These are phyloP conservation scores for Boletus rex-veris DNA, from an alignment of 768 basidiomycete species.

Conservation along the genomic window DNA sequence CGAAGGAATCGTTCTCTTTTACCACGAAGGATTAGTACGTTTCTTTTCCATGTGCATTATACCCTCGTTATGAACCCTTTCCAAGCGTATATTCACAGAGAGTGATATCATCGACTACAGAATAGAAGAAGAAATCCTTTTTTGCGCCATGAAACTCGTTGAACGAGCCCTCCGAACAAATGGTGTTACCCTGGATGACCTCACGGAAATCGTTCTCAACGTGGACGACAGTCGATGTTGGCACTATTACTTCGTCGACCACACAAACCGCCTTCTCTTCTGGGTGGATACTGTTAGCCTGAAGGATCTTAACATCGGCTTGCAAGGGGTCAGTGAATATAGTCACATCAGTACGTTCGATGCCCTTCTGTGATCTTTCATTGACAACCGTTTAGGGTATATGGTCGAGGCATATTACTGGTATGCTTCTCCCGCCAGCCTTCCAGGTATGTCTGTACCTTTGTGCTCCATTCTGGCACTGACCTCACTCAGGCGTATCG, in stretches of 20 bases:
- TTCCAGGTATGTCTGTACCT: background rate
- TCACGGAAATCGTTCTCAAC: constrained; percentile 12
- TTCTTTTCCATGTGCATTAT: background rate
- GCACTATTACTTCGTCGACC: constrained; percentile 20
- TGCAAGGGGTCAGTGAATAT: constrained; percentile 6
- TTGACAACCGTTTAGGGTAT: constrained; percentile 8
- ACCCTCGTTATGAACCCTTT: background rate
- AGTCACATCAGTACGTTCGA: constrained; percentile 13
- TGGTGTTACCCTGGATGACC: constrained; percentile 2
- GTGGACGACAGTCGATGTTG: constrained; percentile 1
- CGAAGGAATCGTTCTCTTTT: constrained; percentile 12
- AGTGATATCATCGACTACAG: background rate
- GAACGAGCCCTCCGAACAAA: background rate
- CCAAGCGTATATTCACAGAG: constrained; percentile 17
- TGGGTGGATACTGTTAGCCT: constrained; percentile 6
- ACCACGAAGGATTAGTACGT: constrained; percentile 12
- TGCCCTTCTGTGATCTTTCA: background rate
- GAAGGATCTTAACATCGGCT: background rate
- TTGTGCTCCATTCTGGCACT: background rate
- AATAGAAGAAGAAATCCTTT: background rate
- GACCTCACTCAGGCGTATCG: background rate
- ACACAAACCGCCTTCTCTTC: constrained; percentile 14
- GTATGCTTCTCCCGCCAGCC: background rate
- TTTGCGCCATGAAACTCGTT: constrained; percentile 6
- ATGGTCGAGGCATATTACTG: constrained; percentile 13